Percentiles rank a stretch among this genome's conserved stretches.
These are phyloP conservation scores for Xylaria venustula DNA, from an alignment of 495 filamentous ascomycete genomes.

Conservation along the genomic window DNA sequence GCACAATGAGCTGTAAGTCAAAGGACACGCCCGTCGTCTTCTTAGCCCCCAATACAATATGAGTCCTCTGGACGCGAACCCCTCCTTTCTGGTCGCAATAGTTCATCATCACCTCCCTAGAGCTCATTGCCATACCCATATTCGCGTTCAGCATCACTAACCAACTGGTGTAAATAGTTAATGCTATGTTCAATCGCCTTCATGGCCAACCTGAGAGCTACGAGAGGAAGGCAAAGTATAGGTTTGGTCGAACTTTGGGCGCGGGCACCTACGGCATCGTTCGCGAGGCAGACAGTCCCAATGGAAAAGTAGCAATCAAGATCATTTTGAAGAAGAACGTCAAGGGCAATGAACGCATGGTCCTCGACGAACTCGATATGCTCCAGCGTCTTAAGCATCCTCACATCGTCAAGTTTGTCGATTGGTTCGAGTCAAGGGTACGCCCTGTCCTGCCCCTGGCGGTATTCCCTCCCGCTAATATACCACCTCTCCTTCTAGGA, in stretches of 20 bases:
- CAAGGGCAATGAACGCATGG: conserved; percentile 96
- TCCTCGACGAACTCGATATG: conserved; percentile 94
- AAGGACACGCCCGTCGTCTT: conserved; percentile 7
- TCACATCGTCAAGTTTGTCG: conserved; percentile 95
- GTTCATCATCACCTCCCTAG: not conserved
- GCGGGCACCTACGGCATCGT: conserved; percentile 99
- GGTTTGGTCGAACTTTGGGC: conserved; percentile 88
- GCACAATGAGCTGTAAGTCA: conserved; percentile 37
- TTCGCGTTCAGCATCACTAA: not conserved
- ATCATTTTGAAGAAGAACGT: conserved; percentile 99
- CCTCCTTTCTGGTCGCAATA: not conserved
- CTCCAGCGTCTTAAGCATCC: conserved; percentile 86
- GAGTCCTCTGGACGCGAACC: not conserved
- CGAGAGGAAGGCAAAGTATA: conserved; percentile 94
- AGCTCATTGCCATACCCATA: not conserved
- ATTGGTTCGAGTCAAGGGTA: conserved; percentile 98
- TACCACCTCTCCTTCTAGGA: conserved; percentile 58
- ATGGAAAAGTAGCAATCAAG: conserved; percentile 92
- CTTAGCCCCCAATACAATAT: conserved; percentile 2
- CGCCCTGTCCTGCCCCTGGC: conserved; percentile 15
- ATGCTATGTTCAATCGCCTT: conserved; percentile 94
- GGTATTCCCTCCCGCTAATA: not conserved
- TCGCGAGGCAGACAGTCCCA: conserved; percentile 80
- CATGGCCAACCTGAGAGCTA: conserved; percentile 97
- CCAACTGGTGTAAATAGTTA: conserved; percentile 53